These are phyloP conservation scores for Globisporangium spiculum DNA, from an alignment of 352 stramenopile genomes.

Conservation along the genomic window DNA sequence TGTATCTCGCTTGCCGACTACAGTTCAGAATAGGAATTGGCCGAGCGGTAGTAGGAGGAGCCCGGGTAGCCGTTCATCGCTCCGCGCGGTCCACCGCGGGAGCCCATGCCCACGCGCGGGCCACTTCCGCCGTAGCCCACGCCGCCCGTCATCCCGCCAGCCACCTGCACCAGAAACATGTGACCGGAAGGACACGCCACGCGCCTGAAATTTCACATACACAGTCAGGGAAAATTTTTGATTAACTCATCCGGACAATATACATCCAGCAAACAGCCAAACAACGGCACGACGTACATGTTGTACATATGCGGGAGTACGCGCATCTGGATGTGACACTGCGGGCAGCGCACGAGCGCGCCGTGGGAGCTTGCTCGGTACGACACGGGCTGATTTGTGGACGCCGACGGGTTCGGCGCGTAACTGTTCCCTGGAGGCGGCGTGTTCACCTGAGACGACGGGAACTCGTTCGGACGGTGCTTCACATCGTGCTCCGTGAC, in stretches of 20 bases:
- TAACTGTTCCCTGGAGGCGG: not conserved
- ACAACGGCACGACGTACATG: slow-evolving; percentile 50
- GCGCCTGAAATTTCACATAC: slow-evolving; percentile 32
- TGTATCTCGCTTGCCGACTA: slow-evolving; percentile 13
- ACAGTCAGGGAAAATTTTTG: not conserved
- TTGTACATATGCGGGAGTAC: slow-evolving; percentile 89
- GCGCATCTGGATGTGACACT: slow-evolving; percentile 87
- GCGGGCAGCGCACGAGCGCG: slow-evolving; percentile 79
- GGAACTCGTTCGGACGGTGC: slow-evolving; percentile 40
- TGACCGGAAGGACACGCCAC: slow-evolving; percentile 80
- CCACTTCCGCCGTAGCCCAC: slow-evolving; percentile 15
- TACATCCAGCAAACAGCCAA: not conserved
- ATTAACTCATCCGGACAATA: not conserved
- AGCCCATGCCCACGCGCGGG: slow-evolving; percentile 21
- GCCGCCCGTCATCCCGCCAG: slow-evolving; percentile 30
- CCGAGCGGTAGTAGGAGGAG: slow-evolving; percentile 45
- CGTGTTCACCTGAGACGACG: not conserved
- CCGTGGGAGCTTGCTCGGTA: slow-evolving; percentile 80
- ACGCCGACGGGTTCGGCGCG: not conserved
- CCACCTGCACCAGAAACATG: slow-evolving; percentile 86
- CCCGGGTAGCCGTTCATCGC: slow-evolving; percentile 48
- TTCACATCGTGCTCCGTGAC: slow-evolving; percentile 73
- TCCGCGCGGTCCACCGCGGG: slow-evolving; percentile 28
- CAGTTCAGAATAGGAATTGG: slow-evolving; percentile 54
- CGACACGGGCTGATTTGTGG: slow-evolving; percentile 36